Conservation (phyloP, 768 basidiomycete genomes). For the Boletus speciosus region DNA sequence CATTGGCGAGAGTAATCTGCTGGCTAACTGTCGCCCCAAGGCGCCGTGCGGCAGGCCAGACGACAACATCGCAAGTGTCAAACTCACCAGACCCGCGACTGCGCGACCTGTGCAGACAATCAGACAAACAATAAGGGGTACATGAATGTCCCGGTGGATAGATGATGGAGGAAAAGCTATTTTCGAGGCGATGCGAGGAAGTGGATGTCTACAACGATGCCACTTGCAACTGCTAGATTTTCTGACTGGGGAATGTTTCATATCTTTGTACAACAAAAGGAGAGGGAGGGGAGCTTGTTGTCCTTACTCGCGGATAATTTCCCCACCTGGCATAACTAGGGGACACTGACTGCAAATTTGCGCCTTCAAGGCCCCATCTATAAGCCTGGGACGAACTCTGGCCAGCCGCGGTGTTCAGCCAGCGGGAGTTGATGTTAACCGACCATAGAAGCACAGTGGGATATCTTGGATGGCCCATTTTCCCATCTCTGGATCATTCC, state of each 20-base stretch:
- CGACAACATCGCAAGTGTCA: neutral
- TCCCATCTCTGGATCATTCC: neutral
- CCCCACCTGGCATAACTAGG: no score
- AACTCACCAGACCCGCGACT: neutral
- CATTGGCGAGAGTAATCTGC: neutral
- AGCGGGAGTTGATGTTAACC: neutral
- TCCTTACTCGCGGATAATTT: neutral
- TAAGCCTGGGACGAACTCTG: neutral
- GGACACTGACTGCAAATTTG: neutral
- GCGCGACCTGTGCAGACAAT: slow-evolving; percentile 4
- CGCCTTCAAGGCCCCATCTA: neutral
- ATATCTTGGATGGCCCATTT: neutral
- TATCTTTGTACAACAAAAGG: neutral
- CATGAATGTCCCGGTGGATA: neutral
- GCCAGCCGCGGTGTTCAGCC: neutral
- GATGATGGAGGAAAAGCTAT: neutral
- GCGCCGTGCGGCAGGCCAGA: slow-evolving; percentile 9
- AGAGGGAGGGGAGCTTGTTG: no score
- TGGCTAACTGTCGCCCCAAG: neutral
- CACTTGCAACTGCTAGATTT: neutral
- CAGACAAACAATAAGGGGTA: neutral
- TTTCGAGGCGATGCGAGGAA: neutral
- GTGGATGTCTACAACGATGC: neutral
- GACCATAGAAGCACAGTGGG: slow-evolving; percentile 1
- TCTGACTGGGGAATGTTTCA: neutral